Conservation (phyloP, 1,284 basidiomycete genomes). For the Austroboletus rostrupii region DNA sequence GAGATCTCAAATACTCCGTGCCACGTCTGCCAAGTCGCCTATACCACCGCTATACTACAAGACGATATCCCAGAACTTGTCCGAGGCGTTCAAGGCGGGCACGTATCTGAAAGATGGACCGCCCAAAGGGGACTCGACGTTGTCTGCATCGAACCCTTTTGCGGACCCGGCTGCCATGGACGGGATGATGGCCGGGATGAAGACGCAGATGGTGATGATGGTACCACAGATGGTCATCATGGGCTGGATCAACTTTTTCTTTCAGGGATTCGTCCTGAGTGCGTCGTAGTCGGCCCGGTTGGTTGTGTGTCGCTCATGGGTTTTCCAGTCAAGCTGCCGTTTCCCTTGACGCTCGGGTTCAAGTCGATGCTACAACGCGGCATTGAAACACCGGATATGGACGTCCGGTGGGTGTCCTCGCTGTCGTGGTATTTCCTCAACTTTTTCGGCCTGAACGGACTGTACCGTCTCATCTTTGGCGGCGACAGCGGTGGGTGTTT, state of each 20-base stretch:
- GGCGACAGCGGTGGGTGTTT: conserved; percentile 76
- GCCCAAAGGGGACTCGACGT: conserved; percentile 57
- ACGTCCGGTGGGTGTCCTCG: conserved; percentile 98
- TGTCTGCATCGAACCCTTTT: conserved; percentile 68
- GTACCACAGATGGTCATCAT: conserved; percentile 98
- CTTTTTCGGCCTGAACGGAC: conserved; percentile 94
- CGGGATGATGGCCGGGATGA: conserved; percentile 98
- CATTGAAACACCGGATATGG: conserved; percentile 94
- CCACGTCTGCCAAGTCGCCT: conserved; percentile 76
- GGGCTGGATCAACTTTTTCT: conserved; percentile 99
- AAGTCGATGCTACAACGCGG: conserved; percentile 98
- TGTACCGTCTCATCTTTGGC: conserved; percentile 92
- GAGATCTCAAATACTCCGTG: conserved; percentile 79
- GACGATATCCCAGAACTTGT: conserved; percentile 71
- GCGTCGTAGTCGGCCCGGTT: conserved; percentile 35
- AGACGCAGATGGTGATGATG: conserved; percentile 99
- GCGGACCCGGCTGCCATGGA: conserved; percentile 92
- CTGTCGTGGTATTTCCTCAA: conserved; percentile 99
- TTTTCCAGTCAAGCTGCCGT: conserved; percentile 85
- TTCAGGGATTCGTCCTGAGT: conserved; percentile 97
- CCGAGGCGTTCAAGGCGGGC: conserved; percentile 69
- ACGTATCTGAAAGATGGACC: conserved; percentile 84
- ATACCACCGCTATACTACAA: conserved; percentile 73
- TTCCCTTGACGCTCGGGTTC: conserved; percentile 95
- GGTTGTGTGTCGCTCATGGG: conserved; percentile 1